phyloP scores from a whole-genome alignment of 257 asterid genomes.

The Rehmannia glutinosa region DNA sequence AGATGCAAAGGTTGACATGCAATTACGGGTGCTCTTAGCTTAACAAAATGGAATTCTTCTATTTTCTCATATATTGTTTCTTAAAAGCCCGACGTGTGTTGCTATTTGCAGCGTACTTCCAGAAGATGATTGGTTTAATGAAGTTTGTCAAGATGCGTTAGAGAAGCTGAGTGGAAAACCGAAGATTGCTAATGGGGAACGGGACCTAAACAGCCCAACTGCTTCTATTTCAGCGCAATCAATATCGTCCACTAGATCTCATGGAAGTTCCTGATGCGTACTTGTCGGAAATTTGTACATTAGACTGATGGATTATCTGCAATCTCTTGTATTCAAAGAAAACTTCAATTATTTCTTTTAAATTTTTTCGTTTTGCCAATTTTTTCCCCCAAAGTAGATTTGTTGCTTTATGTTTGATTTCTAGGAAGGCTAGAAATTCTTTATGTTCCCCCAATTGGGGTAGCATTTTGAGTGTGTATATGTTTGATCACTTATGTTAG shows the following conservation, averaged over 20 bases:
- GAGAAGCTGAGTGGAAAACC: conserved; percentile 92
- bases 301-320: conserved; percentile 20
- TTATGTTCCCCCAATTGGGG: conserved; percentile 19
- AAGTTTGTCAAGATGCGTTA: conserved; percentile 77
- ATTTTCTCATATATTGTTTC: neutral
- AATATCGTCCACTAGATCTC: conserved; percentile 82
- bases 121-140: conserved; percentile 91
- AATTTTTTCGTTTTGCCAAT: neutral
- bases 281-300: conserved; percentile 31
- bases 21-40: conserved; percentile 6
- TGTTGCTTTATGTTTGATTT: conserved; percentile 27
- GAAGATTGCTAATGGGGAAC: conserved; percentile 72
- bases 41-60: neutral
- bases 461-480: conserved; percentile 37
- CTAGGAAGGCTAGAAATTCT: conserved; percentile 31
- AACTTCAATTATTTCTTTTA: neutral
- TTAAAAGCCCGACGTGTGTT: conserved; percentile 3
- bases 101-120: conserved; percentile 70
- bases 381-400: conserved; percentile 9
- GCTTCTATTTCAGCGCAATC: conserved; percentile 99
- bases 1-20: too few species aligned
- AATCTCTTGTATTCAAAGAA: conserved; percentile 15
- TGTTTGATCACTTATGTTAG: conserved; percentile 23
- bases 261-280: conserved; percentile 69
- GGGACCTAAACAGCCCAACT: conserved; percentile 92